These are phyloP conservation scores for Salvia hispanica DNA, from an alignment of 257 asterid species.

Conservation along the genomic window DNA sequence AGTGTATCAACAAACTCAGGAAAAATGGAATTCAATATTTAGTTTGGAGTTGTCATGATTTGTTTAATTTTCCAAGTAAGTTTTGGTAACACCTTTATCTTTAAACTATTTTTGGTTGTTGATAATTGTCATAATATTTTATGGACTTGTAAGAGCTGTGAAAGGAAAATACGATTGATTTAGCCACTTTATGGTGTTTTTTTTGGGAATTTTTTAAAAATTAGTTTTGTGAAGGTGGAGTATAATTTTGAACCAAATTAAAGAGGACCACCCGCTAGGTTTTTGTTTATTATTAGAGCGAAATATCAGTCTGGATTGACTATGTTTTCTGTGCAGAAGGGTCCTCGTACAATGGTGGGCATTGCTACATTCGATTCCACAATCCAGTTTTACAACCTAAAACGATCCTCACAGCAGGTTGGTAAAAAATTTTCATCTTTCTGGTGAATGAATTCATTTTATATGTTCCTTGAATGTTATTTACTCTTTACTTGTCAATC, in stretches of 20 bases:
- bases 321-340: slow-evolving; percentile 67
- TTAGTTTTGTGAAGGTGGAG: slow-evolving; percentile 15
- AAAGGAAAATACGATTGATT: slow-evolving; percentile 16
- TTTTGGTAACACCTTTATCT: too few relatives aligned
- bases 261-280: slow-evolving; percentile 18
- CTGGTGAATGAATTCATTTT: slow-evolving; percentile 12
- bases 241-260: not conserved
- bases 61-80: slow-evolving; percentile 1
- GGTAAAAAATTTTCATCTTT: slow-evolving; percentile 23
- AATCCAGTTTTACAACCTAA: slow-evolving; percentile 93
- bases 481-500: slow-evolving; percentile 3
- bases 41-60: slow-evolving; percentile 9
- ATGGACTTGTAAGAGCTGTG: slow-evolving; percentile 5
- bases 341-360: slow-evolving; percentile 92
- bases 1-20: slow-evolving; percentile 15
- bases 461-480: slow-evolving; percentile 6
- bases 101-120: too few relatives aligned
- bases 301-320: slow-evolving; percentile 26
- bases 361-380: slow-evolving; percentile 95
- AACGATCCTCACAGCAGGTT: slow-evolving; percentile 87
- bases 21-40: not conserved
- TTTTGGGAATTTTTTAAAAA: slow-evolving; percentile 13
- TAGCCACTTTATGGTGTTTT: slow-evolving; percentile 6
- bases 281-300: slow-evolving; percentile 29
- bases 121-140: too few relatives aligned